Percentiles rank a stretch among this genome's conserved stretches.
phyloP scores from a whole-genome alignment of 148 eudicot genomes.

The Cornus suecica region DNA sequence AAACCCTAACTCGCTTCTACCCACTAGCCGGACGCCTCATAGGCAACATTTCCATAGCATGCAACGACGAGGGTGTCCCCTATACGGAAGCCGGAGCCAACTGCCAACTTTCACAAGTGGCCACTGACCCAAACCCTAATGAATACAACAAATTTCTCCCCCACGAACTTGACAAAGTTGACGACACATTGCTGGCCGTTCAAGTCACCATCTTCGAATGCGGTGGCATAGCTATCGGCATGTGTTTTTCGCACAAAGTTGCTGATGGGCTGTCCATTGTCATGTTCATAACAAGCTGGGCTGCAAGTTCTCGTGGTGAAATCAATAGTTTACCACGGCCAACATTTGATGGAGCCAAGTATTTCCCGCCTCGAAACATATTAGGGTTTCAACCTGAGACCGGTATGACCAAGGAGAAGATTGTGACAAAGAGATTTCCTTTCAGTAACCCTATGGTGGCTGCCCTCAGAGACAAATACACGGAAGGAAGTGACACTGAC shows the following conservation, averaged over 20 bases:
- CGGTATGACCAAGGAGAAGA: background rate
- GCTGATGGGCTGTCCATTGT: constrained; percentile 13
- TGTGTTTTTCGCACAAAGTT: constrained; percentile 12
- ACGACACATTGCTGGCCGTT: constrained; percentile 7
- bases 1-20: constrained; percentile 27
- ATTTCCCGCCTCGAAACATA: constrained; percentile 1
- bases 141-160: constrained; percentile 32
- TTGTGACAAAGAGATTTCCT: constrained; percentile 18
- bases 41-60: constrained; percentile 25
- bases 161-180: background rate
- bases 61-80: constrained; percentile 33
- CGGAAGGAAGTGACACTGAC: background rate
- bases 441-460: constrained; percentile 9
- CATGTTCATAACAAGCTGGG: constrained; percentile 27
- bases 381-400: too few species aligned
- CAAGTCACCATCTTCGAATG: constrained; percentile 18
- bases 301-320: background rate
- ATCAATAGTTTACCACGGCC: too few species aligned
- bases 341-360: constrained; percentile 11
- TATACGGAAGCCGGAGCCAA: constrained; percentile 23
- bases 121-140: constrained; percentile 12
- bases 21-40: constrained; percentile 39
- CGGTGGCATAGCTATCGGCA: constrained; percentile 21
- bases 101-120: constrained; percentile 10
- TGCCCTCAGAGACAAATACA: constrained; percentile 2